Percentiles rank a stretch among this genome's conserved stretches.
Conservation (phyloP, 208 protist species). For the Crithidia fasciculata region DNA sequence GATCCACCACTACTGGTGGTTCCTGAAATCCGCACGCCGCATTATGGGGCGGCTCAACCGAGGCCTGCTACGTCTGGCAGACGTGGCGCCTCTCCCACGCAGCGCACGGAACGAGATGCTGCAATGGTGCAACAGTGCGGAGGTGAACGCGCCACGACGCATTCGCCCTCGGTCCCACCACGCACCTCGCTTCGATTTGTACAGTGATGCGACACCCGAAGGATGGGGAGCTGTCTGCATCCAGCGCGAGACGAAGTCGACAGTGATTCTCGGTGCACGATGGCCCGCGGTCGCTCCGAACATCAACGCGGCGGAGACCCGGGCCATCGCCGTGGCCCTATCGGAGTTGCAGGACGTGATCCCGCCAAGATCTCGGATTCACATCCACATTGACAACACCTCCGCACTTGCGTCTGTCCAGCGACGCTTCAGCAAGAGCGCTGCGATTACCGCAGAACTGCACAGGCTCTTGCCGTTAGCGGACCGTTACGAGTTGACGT, state of each 20-base stretch:
- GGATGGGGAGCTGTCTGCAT: background rate
- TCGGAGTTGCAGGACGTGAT: background rate
- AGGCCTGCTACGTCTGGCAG: background rate
- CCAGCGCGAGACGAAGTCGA: background rate
- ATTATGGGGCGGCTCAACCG: background rate
- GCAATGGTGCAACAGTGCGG: background rate
- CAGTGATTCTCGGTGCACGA: background rate
- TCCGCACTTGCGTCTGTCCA: background rate
- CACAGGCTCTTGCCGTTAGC: background rate
- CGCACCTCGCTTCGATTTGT: background rate
- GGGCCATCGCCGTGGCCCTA: background rate
- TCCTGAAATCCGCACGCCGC: background rate
- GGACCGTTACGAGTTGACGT: background rate
- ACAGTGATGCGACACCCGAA: background rate
- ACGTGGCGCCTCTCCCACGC: background rate
- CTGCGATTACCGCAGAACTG: background rate
- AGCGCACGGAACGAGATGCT: background rate
- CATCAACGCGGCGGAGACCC: constrained; percentile 6
- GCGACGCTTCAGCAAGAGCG: background rate
- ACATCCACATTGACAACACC: constrained; percentile 2
- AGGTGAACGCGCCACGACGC: background rate
- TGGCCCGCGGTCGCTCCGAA: background rate
- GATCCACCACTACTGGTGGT: background rate
- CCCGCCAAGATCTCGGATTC: background rate
- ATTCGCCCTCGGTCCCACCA: background rate